Evolutionary conservation across 441 rosid genomes (phyloP).

Genomic region (Sinapis alba): DNA sequence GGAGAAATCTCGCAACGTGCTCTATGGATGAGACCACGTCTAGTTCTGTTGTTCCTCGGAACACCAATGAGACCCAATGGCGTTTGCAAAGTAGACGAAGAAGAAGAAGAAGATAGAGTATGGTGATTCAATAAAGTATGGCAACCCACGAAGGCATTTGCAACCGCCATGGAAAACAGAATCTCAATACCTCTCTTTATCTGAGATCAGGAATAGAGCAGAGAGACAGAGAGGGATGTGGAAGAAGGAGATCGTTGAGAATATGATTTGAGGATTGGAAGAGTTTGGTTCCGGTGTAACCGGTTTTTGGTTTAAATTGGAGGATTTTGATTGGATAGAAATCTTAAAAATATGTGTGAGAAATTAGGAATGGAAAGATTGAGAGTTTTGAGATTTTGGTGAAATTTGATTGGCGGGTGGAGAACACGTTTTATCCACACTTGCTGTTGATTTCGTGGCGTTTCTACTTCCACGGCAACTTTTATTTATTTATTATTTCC

Average conservation of each 20-base stretch:
- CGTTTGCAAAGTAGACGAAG: slow-evolving; percentile 41
- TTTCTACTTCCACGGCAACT: slow-evolving; percentile 29
- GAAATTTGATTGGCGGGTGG: slow-evolving; percentile 42
- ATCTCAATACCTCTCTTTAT: slow-evolving; percentile 1
- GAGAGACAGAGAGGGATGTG: slow-evolving; percentile 31
- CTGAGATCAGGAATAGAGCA: slow-evolving; percentile 25
- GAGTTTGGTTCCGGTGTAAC: slow-evolving; percentile 15
- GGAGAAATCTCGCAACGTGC: slow-evolving; percentile 35
- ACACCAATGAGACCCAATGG: slow-evolving; percentile 40
- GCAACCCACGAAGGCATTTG: slow-evolving; percentile 57
- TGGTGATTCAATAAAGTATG: slow-evolving; percentile 46
- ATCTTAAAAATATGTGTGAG: slow-evolving; percentile 20
- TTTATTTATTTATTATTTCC: neutral
- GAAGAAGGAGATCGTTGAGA: slow-evolving; percentile 31
- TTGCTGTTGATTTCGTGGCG: slow-evolving; percentile 26
- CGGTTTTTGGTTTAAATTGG: slow-evolving; percentile 10
- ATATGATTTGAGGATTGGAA: slow-evolving; percentile 9
- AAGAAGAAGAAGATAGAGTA: slow-evolving; percentile 38
- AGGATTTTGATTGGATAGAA: slow-evolving; percentile 28
- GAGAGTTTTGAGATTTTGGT: slow-evolving; percentile 35
- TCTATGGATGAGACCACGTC: slow-evolving; percentile 18
- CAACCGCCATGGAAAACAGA: slow-evolving; percentile 55
- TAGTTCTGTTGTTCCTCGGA: slow-evolving; percentile 40
- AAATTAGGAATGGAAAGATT: neutral
- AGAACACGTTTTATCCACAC: slow-evolving; percentile 45